phyloP scores from a whole-genome alignment of 148 eudicot species.

The Amaranthus cruentus region DNA sequence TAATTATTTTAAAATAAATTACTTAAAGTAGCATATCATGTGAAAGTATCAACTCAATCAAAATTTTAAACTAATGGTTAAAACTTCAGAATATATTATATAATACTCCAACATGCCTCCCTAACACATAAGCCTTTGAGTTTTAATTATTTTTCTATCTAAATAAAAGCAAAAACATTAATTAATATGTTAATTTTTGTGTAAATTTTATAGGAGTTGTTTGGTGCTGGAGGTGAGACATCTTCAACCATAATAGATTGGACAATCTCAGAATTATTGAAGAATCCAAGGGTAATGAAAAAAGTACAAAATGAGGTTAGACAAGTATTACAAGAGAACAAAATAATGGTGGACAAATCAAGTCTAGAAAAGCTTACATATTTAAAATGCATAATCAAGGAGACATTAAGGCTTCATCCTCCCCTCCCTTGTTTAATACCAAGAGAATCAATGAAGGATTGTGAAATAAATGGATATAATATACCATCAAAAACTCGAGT shows the following conservation, averaged over 20 bases:
- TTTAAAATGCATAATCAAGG: conserved; percentile 1
- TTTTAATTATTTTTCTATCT: too few relatives aligned
- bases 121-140: too few relatives aligned
- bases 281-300: not conserved
- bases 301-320: conserved; percentile 7
- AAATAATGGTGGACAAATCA: not conserved
- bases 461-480: not conserved
- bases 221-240: not conserved
- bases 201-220: not conserved
- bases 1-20: too few relatives aligned
- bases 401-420: conserved; percentile 7
- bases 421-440: not conserved
- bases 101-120: too few relatives aligned
- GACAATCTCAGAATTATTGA: not conserved
- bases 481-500: conserved; percentile 1
- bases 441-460: not conserved
- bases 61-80: too few relatives aligned
- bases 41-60: too few relatives aligned
- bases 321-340: not conserved
- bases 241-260: not conserved
- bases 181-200: too few relatives aligned
- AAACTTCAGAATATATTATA: too few relatives aligned
- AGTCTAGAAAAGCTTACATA: not conserved
- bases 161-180: too few relatives aligned
- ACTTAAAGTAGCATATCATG: too few relatives aligned